phyloP scores from a whole-genome alignment of 2,329 filamentous ascomycete genomes.

The Apiospora saccharicola region DNA sequence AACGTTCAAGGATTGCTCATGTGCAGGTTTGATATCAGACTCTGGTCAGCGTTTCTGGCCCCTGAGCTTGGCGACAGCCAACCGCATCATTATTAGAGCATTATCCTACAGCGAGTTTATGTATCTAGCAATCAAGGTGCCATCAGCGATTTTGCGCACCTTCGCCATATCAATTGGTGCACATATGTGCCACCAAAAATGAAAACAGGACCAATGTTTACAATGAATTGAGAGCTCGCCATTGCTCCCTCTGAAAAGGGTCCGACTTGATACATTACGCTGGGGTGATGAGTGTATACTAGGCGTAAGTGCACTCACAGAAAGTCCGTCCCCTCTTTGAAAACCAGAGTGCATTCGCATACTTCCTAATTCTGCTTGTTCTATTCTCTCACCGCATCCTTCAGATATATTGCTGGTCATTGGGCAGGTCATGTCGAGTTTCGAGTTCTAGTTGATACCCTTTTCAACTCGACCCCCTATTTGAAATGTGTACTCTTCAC shows the following conservation, averaged over 20 bases:
- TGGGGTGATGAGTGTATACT: too few relatives aligned
- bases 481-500: too few relatives aligned
- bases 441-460: too few relatives aligned
- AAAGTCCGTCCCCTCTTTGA: too few relatives aligned
- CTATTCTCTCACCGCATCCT: too few relatives aligned
- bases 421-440: too few relatives aligned
- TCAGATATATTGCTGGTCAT: too few relatives aligned
- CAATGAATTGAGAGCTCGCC: neutral
- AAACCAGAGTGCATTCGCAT: too few relatives aligned
- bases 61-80: neutral
- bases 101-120: constrained; percentile 8
- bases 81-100: neutral
- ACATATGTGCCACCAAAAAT: neutral
- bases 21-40: neutral
- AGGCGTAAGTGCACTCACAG: too few relatives aligned
- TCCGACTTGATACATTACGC: too few relatives aligned
- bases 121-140: constrained; percentile 5
- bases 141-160: neutral
- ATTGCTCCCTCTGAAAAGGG: neutral
- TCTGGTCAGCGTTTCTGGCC: neutral
- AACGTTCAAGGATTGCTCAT: neutral
- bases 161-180: neutral
- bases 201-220: neutral
- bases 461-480: too few relatives aligned
- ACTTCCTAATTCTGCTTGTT: too few relatives aligned